Conservation (phyloP, 1,284 basidiomycete genomes). For the Agroathelia rolfsii region DNA sequence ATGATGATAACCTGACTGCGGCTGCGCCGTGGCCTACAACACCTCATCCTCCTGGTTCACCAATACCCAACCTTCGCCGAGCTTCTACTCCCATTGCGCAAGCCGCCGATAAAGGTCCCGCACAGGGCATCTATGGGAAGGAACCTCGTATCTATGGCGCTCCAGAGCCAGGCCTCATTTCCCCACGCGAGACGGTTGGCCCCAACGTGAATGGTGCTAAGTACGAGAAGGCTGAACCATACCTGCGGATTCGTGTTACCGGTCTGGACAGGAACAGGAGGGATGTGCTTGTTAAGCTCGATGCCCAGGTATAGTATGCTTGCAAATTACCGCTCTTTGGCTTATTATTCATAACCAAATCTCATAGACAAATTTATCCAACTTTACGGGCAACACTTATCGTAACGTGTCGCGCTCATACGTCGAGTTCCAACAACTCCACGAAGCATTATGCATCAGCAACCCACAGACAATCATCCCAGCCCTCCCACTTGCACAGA, state of each 20-base stretch:
- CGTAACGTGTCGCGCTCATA: conserved; percentile 89
- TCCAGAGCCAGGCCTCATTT: conserved; percentile 70
- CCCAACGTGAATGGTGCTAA: conserved; percentile 60
- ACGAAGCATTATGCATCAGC: conserved; percentile 73
- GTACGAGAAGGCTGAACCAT: conserved; percentile 70
- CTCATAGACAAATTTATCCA: conserved; percentile 82
- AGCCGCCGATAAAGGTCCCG: conserved; percentile 37
- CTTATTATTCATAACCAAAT: conserved; percentile 6
- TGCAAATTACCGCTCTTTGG: conserved; percentile 1
- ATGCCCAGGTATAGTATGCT: conserved; percentile 66
- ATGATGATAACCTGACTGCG: conserved; percentile 20
- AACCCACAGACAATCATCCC: conserved; percentile 89
- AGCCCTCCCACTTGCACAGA: conserved; percentile 83
- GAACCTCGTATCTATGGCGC: conserved; percentile 78
- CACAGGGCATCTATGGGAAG: conserved; percentile 55
- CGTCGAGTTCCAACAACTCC: conserved; percentile 85
- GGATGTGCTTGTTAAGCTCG: conserved; percentile 85
- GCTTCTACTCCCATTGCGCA: conserved; percentile 22
- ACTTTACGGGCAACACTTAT: conserved; percentile 82
- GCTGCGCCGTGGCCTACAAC: conserved; percentile 33
- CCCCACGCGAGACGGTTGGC: conserved; percentile 51
- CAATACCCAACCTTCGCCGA: conserved; percentile 30
- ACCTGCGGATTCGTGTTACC: conserved; percentile 79
- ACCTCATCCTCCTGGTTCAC: conserved; percentile 28
- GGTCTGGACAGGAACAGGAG: conserved; percentile 87